Percentiles rank a stretch among this genome's conserved stretches.
These are phyloP conservation scores for Hymenoscyphus repandus DNA, from an alignment of 2,329 filamentous ascomycete genomes.

Conservation along the genomic window DNA sequence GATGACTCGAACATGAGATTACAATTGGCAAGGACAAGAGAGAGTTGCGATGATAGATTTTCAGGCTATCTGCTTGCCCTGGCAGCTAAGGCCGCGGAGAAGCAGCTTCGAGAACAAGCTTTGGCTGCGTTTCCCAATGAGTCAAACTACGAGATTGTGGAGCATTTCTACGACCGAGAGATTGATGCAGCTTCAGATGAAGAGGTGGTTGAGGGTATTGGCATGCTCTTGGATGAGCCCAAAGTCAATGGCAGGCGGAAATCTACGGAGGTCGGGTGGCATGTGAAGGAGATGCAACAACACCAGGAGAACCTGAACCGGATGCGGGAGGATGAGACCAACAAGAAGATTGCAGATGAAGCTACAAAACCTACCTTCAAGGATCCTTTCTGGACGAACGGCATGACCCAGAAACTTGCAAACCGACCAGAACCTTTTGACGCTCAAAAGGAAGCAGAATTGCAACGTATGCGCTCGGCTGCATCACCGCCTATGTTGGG, in stretches of 20 bases:
- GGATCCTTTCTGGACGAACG: constrained; percentile 33
- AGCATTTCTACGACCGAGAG: constrained; percentile 33
- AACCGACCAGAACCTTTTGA: constrained; percentile 15
- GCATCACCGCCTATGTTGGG: constrained; percentile 83
- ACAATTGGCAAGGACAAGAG: constrained; percentile 49
- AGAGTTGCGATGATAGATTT: constrained; percentile 70
- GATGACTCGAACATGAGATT: constrained; percentile 30
- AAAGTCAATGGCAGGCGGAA: constrained; percentile 21
- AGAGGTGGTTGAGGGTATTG: constrained; percentile 27
- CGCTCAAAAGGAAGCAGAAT: constrained; percentile 27
- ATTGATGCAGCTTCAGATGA: constrained; percentile 30
- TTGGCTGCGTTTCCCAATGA: constrained; percentile 73
- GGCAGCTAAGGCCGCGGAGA: constrained; percentile 73
- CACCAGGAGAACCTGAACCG: constrained; percentile 31
- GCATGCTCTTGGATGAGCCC: constrained; percentile 24
- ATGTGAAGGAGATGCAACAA: constrained; percentile 30
- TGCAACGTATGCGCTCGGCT: constrained; percentile 52
- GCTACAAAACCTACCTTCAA: constrained; percentile 28
- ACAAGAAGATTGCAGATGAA: constrained; percentile 31
- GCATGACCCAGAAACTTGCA: constrained; percentile 26
- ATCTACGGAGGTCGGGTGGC: constrained; percentile 30
- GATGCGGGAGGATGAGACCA: constrained; percentile 30
- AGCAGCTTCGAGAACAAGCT: constrained; percentile 71
- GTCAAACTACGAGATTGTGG: constrained; percentile 33
- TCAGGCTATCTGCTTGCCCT: constrained; percentile 73